phyloP scores from a whole-genome alignment of 306 rosid genomes.

The Benincasa hispida region DNA sequence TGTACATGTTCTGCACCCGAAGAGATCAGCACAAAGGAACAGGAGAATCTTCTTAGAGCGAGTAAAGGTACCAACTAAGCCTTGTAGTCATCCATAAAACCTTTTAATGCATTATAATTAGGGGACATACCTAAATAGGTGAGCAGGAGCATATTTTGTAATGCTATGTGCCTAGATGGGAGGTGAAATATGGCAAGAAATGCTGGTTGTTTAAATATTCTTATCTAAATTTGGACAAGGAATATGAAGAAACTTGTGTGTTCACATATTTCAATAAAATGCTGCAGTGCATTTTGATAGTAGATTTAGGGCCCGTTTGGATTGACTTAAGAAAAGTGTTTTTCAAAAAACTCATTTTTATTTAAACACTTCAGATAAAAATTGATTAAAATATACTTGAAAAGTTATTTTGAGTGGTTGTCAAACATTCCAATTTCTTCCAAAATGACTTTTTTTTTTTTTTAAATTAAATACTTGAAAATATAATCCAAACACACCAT shows the following conservation, averaged over 20 bases:
- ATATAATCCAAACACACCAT: too few species aligned
- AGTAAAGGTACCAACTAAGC: slow-evolving; percentile 41
- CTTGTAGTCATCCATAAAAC: not conserved
- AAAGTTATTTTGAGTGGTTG: too few species aligned
- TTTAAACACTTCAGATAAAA: too few species aligned
- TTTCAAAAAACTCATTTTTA: too few species aligned
- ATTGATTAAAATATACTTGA: too few species aligned
- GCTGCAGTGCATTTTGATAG: not conserved
- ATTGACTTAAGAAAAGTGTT: too few species aligned
- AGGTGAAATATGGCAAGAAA: not conserved
- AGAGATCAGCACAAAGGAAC: slow-evolving; percentile 54
- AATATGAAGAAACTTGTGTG: not conserved
- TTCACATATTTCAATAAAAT: not conserved
- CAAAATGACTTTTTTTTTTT: too few species aligned
- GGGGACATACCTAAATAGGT: not conserved
- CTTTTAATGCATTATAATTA: not conserved
- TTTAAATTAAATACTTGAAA: too few species aligned
- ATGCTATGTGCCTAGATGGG: slow-evolving; percentile 1
- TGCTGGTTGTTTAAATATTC: not conserved
- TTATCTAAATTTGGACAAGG: not conserved
- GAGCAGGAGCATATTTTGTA: not conserved
- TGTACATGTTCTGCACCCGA: slow-evolving; percentile 55
- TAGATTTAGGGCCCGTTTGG: too few species aligned
- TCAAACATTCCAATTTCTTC: too few species aligned
- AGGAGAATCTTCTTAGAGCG: slow-evolving; percentile 56